Evolutionary conservation across 139 green algal species (phyloP).

Genomic region (Axilococcus clingmanii): DNA sequence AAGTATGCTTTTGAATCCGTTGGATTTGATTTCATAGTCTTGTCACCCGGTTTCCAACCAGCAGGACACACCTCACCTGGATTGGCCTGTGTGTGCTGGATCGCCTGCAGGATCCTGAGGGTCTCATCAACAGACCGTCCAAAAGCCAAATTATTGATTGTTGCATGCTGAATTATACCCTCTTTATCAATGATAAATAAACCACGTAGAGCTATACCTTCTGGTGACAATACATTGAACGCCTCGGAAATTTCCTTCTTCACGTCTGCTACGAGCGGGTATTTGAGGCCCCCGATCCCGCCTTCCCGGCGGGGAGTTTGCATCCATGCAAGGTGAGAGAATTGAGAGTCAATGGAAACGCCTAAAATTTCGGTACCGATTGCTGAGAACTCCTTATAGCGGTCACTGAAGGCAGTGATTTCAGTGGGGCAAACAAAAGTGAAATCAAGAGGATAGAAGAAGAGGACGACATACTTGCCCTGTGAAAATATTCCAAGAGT

Average conservation of each 20-base stretch:
- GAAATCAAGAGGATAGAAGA: constrained; percentile 99
- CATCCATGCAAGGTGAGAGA: constrained; percentile 96
- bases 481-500: constrained; percentile 5
- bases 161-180: constrained; percentile 91
- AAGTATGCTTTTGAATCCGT: constrained; percentile 86
- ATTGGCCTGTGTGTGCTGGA: constrained; percentile 91
- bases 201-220: constrained; percentile 80
- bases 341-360: constrained; percentile 88
- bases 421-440: constrained; percentile 92
- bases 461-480: constrained; percentile 97
- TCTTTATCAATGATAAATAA: constrained; percentile 95
- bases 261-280: constrained; percentile 95
- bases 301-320: constrained; percentile 82
- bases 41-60: constrained; percentile 90
- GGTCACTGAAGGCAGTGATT: constrained; percentile 97
- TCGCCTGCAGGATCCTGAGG: constrained; percentile 84
- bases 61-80: constrained; percentile 91
- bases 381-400: constrained; percentile 78
- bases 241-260: constrained; percentile 80
- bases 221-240: constrained; percentile 84
- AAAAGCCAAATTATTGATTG: constrained; percentile 99
- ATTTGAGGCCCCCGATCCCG: constrained; percentile 89
- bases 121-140: constrained; percentile 95
- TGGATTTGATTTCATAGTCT: constrained; percentile 65
- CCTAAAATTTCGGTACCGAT: constrained; percentile 84